Evolutionary conservation across 805 yeast genomes (phyloP).

Genomic region (Komagataella phaffii): DNA sequence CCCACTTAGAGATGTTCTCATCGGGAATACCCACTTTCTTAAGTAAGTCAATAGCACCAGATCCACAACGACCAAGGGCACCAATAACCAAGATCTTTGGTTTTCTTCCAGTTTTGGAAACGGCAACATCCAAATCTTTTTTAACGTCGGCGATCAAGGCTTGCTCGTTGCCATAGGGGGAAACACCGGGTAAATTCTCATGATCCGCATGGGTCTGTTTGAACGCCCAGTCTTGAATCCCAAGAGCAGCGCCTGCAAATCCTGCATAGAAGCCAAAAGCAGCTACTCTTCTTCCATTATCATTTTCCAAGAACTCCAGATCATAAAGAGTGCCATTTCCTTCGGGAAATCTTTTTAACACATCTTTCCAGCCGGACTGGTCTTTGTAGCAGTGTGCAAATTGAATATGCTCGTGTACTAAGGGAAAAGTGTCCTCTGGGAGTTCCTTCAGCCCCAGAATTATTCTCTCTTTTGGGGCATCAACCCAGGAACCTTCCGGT

Average conservation of each 20-base stretch:
- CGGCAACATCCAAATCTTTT: slow-evolving; percentile 40
- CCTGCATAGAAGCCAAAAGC: slow-evolving; percentile 99
- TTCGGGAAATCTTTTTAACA: slow-evolving; percentile 73
- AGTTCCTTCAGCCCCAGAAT: slow-evolving; percentile 91
- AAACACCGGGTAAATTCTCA: slow-evolving; percentile 64
- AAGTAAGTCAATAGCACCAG: slow-evolving; percentile 86
- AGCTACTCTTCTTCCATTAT: slow-evolving; percentile 95
- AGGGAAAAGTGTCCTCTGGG: slow-evolving; percentile 85
- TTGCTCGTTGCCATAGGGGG: slow-evolving; percentile 73
- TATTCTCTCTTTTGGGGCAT: slow-evolving; percentile 82
- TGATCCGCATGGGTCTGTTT: slow-evolving; percentile 61
- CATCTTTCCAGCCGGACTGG: slow-evolving; percentile 96
- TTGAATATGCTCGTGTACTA: slow-evolving; percentile 92
- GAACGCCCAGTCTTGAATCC: slow-evolving; percentile 88
- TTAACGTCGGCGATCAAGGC: slow-evolving; percentile 64
- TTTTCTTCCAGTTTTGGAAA: slow-evolving; percentile 38
- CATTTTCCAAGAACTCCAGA: slow-evolving; percentile 88
- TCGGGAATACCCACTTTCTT: slow-evolving; percentile 82
- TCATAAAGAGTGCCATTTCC: slow-evolving; percentile 91
- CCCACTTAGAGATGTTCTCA: slow-evolving; percentile 81
- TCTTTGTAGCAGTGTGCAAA: slow-evolving; percentile 98
- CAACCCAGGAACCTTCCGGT: slow-evolving; percentile 86
- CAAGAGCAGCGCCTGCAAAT: slow-evolving; percentile 99
- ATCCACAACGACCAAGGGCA: slow-evolving; percentile 97
- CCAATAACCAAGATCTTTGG: slow-evolving; percentile 89